Conservation (phyloP, 169 alveolate species). For the Eimeria acervulina region DNA sequence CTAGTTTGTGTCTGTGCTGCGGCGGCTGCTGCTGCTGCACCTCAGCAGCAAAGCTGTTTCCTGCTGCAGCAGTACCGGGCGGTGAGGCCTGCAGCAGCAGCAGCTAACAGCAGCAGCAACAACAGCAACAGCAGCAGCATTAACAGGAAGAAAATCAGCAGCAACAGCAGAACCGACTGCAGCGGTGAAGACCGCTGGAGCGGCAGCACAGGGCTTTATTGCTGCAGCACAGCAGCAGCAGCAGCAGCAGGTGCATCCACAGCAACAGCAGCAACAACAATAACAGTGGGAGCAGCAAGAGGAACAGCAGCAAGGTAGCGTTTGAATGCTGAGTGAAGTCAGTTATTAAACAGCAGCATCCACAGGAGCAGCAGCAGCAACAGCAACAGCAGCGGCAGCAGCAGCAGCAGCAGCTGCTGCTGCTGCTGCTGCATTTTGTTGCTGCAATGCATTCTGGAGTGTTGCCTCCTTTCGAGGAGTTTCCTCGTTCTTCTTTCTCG, state of each 20-base stretch:
- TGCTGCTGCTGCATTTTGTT: not conserved
- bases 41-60: not conserved
- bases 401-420: conserved; percentile 53
- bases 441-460: not conserved
- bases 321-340: no score
- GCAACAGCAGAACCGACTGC: conserved; percentile 6
- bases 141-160: not conserved
- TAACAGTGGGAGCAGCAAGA: not conserved
- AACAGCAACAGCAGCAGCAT: not conserved
- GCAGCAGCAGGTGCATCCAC: not conserved
- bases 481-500: conserved; percentile 16
- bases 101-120: no score
- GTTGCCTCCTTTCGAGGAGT: not conserved
- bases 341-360: no score
- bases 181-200: not conserved
- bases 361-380: not conserved
- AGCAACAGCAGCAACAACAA: conserved; percentile 1
- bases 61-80: conserved; percentile 18
- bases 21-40: no score
- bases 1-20: no score
- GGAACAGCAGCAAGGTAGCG: no score
- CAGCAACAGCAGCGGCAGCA: conserved; percentile 29
- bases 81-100: no score
- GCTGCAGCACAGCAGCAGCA: no score
- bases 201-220: not conserved